A percentile compares a stretch with the other conserved stretches of the same genome.
Evolutionary conservation across 2,329 filamentous ascomycete species (phyloP).

Genomic region (Fusarium sp.): DNA sequence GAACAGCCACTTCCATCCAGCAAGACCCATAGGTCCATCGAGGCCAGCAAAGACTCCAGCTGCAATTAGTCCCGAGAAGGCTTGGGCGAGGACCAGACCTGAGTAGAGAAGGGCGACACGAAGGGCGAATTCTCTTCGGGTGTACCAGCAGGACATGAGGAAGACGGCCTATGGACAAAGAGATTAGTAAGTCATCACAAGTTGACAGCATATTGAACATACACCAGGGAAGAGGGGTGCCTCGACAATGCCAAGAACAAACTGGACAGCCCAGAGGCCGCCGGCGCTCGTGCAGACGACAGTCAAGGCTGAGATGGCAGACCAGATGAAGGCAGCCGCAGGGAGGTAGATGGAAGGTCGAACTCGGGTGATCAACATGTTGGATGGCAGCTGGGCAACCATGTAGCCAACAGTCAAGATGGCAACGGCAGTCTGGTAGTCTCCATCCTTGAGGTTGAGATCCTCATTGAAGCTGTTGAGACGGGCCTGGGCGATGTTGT

Average conservation of each 20-base stretch:
- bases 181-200: neutral
- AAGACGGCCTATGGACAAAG: conserved; percentile 9
- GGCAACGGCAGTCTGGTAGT: conserved; percentile 35
- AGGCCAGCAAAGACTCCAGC: conserved; percentile 64
- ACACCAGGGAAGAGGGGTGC: conserved; percentile 34
- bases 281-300: conserved; percentile 27
- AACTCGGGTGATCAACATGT: conserved; percentile 34
- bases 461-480: conserved; percentile 32
- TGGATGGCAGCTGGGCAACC: conserved; percentile 32
- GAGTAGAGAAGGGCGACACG: conserved; percentile 68
- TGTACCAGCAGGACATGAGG: conserved; percentile 69
- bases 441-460: conserved; percentile 33
- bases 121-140: conserved; percentile 70
- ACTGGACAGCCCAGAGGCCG: conserved; percentile 27
- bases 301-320: conserved; percentile 25
- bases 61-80: conserved; percentile 72
- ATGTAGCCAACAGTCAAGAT: conserved; percentile 33
- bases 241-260: conserved; percentile 30
- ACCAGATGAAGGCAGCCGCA: conserved; percentile 27
- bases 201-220: neutral
- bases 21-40: conserved; percentile 59
- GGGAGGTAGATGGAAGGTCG: conserved; percentile 25
- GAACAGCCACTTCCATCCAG: conserved; percentile 75
- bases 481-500: conserved; percentile 34
- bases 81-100: conserved; percentile 72